Percentiles rank a stretch among this genome's conserved stretches.
Conservation (phyloP, 2,329 filamentous ascomycete genomes). For the Lojkania enalia region DNA sequence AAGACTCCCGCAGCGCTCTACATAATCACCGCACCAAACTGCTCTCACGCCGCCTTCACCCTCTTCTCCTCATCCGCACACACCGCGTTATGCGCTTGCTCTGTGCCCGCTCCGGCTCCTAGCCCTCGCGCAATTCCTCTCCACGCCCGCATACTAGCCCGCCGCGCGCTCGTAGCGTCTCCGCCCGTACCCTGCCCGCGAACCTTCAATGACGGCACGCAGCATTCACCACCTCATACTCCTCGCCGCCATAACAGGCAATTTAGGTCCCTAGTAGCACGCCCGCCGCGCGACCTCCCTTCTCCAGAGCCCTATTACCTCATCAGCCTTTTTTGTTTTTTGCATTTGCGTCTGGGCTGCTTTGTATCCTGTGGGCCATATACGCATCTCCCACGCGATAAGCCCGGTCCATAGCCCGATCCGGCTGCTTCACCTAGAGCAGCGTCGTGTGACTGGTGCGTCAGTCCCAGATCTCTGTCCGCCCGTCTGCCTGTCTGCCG, state of each 20-base stretch:
- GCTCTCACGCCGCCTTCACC: slow-evolving; percentile 17
- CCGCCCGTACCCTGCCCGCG: no score
- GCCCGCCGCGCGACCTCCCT: slow-evolving; percentile 1
- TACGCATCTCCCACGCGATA: slow-evolving; percentile 43
- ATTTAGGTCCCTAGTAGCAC: slow-evolving; percentile 37
- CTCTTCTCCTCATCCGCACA: not conserved
- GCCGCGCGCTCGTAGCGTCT: no score
- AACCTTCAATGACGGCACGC: slow-evolving; percentile 48
- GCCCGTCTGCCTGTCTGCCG: no score
- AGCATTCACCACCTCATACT: slow-evolving; percentile 49
- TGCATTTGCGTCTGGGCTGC: slow-evolving; percentile 5
- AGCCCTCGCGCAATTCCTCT: slow-evolving; percentile 12
- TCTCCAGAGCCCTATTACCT: slow-evolving; percentile 20
- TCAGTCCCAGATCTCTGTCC: slow-evolving; percentile 16
- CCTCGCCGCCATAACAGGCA: slow-evolving; percentile 45
- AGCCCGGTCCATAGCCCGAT: slow-evolving; percentile 35
- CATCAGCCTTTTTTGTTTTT: slow-evolving; percentile 28
- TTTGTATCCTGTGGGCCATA: slow-evolving; percentile 27
- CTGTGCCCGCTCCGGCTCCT: slow-evolving; percentile 26
- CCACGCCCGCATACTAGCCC: not conserved
- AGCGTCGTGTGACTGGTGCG: slow-evolving; percentile 36
- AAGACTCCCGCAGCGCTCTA: slow-evolving; percentile 35
- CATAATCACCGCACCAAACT: slow-evolving; percentile 17
- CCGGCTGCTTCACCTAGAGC: slow-evolving; percentile 28
- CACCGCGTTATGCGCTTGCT: slow-evolving; percentile 23